These are phyloP conservation scores for Sarocladiaceae sp. DNA, from an alignment of 2,329 filamentous ascomycete genomes.

Conservation along the genomic window DNA sequence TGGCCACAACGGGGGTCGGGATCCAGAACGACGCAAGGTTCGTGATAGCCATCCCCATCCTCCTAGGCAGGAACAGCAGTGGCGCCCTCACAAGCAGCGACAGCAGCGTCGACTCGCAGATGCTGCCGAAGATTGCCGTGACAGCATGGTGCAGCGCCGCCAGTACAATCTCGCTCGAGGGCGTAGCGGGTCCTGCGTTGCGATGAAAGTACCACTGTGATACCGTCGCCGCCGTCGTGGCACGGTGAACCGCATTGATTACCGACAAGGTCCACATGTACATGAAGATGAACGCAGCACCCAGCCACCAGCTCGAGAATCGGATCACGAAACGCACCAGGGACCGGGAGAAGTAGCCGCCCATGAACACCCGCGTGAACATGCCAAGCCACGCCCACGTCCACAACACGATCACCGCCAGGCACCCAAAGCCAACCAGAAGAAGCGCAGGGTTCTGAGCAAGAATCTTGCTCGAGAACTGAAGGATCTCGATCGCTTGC, in stretches of 20 bases:
- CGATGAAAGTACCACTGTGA: conserved; percentile 99
- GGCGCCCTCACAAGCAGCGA: conserved; percentile 77
- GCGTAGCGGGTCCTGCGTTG: conserved; percentile 68
- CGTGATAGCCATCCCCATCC: conserved; percentile 58
- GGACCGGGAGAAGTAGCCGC: conserved; percentile 68
- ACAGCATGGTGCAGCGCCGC: conserved; percentile 77
- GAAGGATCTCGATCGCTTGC: conserved; percentile 80
- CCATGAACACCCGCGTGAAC: conserved; percentile 92
- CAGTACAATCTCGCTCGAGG: conserved; percentile 72
- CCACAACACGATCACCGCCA: conserved; percentile 73
- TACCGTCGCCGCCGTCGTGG: conserved; percentile 88
- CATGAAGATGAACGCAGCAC: conserved; percentile 84
- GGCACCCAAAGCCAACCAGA: conserved; percentile 71
- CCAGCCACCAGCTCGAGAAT: conserved; percentile 88
- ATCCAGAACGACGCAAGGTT: conserved; percentile 73
- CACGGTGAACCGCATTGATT: conserved; percentile 80
- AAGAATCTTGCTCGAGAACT: conserved; percentile 86
- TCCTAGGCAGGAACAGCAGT: conserved; percentile 72
- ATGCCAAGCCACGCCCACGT: conserved; percentile 96
- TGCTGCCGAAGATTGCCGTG: conserved; percentile 85
- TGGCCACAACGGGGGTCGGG: conserved; percentile 74
- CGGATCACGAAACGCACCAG: conserved; percentile 70
- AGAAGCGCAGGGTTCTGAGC: conserved; percentile 78
- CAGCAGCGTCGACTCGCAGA: conserved; percentile 80
- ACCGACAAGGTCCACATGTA: conserved; percentile 93